Evolutionary conservation across 1,139 yeast genomes (phyloP), one percentile per base, ranked within the genome.

Genomic region (Taphrina deformans): DNA sequence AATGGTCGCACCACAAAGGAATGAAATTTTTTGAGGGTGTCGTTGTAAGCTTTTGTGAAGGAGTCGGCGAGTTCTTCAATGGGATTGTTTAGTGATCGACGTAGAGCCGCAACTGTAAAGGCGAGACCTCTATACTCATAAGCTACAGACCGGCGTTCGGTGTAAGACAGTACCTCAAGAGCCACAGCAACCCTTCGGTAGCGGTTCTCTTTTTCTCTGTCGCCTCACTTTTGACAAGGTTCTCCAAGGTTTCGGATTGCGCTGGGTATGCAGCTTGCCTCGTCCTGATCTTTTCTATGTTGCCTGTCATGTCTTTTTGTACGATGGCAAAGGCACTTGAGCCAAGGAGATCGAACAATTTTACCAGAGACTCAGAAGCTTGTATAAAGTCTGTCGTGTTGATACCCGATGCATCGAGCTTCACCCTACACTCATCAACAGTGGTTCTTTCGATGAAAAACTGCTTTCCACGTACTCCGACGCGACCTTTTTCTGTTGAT

Each of bases 171-270:
- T 55, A 70, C 72, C 81, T 73, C 50, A 87, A 81, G 70, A 90
- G 82, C 97, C 97, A 90, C 73, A 90, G 79, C 71, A 90, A 83
- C 27, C 96, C 97, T 77, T 91, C 97, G 24, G 97, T 90, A 55
- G 97, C 96, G 75, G 87, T 88, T 71, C 81, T 79, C 75, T 84
- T 85, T 73, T 84, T 81, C 68, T 81, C 84, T 45, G 85, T 83
- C 72, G 84, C 88, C 73, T 88, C 88, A 67, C 80, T 76, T 68
- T 88, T 78, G 29, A 91, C 86, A 75, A 90, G 81, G 69, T 83
- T 91, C 78, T 91, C 96, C 71, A 90, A 82, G 35, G 96, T 87
- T 33, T 79, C 76, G 44, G 88, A 80, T 66, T 79, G 78, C 53
- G 79, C 83, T 51, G 96, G 96, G 69, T 85, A 83, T 24, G 85